Conservation (phyloP, 1,139 yeast genomes). For the Meyerozyma carpophila region DNA sequence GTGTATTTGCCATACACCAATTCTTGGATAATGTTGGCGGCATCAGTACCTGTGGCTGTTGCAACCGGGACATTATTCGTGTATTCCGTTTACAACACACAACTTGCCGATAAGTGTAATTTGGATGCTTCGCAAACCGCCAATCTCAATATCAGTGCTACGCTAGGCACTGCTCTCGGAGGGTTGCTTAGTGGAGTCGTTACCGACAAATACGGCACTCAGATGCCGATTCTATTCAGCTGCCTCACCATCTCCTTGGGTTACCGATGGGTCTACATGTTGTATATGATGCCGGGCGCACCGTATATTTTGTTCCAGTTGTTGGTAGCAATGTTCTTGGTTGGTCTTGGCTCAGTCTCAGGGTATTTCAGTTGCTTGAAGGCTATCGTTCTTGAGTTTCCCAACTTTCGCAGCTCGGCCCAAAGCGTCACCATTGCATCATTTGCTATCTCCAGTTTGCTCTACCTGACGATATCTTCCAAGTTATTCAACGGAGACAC, state of each 20-base stretch:
- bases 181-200: conserved; percentile 27
- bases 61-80: conserved; percentile 32
- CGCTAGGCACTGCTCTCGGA: conserved; percentile 29
- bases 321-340: conserved; percentile 24
- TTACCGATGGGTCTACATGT: conserved; percentile 22
- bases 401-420: conserved; percentile 27
- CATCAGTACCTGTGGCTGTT: conserved; percentile 28
- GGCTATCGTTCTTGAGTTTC: conserved; percentile 30
- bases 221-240: conserved; percentile 26
- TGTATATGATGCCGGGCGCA: conserved; percentile 13
- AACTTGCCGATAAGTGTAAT: conserved; percentile 25
- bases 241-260: conserved; percentile 20
- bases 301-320: conserved; percentile 10
- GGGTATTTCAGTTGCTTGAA: conserved; percentile 32
- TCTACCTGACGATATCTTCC: conserved; percentile 21
- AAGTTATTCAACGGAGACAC: conserved; percentile 18
- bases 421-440: conserved; percentile 34
- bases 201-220: conserved; percentile 31
- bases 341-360: conserved; percentile 29
- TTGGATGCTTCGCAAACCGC: conserved; percentile 25
- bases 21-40: background rate
- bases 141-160: conserved; percentile 25
- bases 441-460: conserved; percentile 31
- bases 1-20: conserved; percentile 1
- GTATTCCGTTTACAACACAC: conserved; percentile 29